Evolutionary conservation across 2,329 filamentous ascomycete genomes (phyloP).

Genomic region (Chaetomium sp.): DNA sequence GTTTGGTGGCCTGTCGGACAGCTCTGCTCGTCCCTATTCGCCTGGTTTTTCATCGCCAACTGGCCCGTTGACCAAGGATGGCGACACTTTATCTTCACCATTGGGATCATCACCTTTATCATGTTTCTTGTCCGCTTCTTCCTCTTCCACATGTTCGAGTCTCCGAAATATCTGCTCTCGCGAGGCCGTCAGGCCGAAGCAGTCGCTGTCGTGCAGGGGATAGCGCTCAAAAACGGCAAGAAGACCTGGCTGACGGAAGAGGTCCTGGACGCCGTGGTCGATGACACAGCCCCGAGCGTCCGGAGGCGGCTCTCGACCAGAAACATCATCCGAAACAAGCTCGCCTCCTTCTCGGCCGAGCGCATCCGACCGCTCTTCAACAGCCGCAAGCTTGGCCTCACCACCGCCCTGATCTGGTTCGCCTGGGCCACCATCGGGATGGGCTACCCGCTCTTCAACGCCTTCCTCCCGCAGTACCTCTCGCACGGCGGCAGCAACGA

Average conservation of each 20-base stretch:
- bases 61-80: conserved; percentile 72
- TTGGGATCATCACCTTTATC: conserved; percentile 70
- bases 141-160: conserved; percentile 80
- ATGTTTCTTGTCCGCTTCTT: conserved; percentile 82
- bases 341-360: conserved; percentile 67
- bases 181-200: conserved; percentile 77
- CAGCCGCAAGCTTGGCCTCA: conserved; percentile 53
- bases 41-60: conserved; percentile 74
- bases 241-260: conserved; percentile 78
- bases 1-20: conserved; percentile 88
- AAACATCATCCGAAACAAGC: conserved; percentile 57
- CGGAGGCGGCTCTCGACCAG: conserved; percentile 38
- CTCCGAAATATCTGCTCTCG: conserved; percentile 79
- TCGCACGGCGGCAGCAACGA: conserved; percentile 51
- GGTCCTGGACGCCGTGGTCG: conserved; percentile 60
- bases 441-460: conserved; percentile 86
- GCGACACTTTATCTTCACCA: conserved; percentile 71
- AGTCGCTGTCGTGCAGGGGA: conserved; percentile 75
- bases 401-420: conserved; percentile 68
- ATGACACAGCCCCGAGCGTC: conserved; percentile 35
- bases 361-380: conserved; percentile 68
- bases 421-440: conserved; percentile 82
- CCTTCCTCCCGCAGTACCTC: conserved; percentile 86
- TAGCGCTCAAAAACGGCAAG: conserved; percentile 69
- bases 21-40: conserved; percentile 69